Evolutionary conservation across 371 early-diverging fungal genomes (phyloP).

Genomic region (Zopfochytrium polystomum): DNA sequence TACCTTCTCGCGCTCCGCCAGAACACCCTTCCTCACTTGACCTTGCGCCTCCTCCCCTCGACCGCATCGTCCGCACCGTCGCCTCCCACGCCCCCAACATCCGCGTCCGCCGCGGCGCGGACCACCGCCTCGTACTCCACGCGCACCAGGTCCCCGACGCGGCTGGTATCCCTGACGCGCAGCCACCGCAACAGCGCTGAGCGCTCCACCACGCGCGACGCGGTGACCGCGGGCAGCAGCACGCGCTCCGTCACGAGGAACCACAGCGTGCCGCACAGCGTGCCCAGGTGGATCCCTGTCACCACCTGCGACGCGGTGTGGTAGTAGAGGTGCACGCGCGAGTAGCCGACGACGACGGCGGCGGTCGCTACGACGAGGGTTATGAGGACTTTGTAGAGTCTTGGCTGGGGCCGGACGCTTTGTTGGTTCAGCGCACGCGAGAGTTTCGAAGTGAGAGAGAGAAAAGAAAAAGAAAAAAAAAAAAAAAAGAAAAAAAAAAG

Average conservation of each 20-base stretch:
- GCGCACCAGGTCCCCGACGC: slow-evolving; percentile 50
- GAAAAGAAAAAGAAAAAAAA: no score
- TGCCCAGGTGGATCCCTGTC: slow-evolving; percentile 65
- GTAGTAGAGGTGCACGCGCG: slow-evolving; percentile 79
- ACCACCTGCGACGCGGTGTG: slow-evolving; percentile 76
- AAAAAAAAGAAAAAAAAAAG: no score
- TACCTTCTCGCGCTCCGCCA: no score
- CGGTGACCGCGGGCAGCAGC: slow-evolving; percentile 23
- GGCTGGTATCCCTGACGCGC: slow-evolving; percentile 60
- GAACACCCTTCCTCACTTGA: no score
- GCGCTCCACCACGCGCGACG: slow-evolving; percentile 42
- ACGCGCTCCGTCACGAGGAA: slow-evolving; percentile 36
- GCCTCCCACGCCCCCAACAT: no score
- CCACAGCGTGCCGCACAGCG: slow-evolving; percentile 61
- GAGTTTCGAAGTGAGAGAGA: no score
- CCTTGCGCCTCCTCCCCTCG: no score
- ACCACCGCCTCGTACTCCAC: slow-evolving; percentile 55
- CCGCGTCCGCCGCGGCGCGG: background rate
- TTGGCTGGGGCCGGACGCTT: slow-evolving; percentile 19
- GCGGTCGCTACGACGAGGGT: slow-evolving; percentile 36
- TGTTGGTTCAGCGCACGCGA: no score
- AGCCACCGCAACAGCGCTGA: slow-evolving; percentile 44
- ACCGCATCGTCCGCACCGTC: no score
- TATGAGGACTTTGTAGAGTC: slow-evolving; percentile 39
- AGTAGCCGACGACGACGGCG: slow-evolving; percentile 52